Evolutionary conservation across 2,329 filamentous ascomycete species (phyloP), one percentile per base, ranked within the genome.

Genomic region (Westerdykella ornata): DNA sequence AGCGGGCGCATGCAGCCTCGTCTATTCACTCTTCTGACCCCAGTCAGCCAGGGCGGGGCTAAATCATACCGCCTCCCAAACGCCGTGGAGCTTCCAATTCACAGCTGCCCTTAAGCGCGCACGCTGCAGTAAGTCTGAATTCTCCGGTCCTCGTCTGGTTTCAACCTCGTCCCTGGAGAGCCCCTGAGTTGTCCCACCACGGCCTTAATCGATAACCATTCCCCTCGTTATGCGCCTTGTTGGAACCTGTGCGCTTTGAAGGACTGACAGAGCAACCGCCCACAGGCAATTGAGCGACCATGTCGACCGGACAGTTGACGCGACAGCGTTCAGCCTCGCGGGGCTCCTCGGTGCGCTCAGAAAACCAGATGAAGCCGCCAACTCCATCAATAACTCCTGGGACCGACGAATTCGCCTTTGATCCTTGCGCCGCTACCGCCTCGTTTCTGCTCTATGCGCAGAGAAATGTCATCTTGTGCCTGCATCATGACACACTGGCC

Each of bases 401-500:
- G 30, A 69, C 66, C 53, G 58, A 62, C 47, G 69, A 75, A 38
- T 65, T 68, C 46, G 69, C 81, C 47, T 88, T 96, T 54, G 85
- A 92, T 54, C 85, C 92, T 43, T 94, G 86, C 65, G 88, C 88
- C 14, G 88, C 92, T 20, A 97, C 92, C 4, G 87, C 85, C 2
- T 87, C 88, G 17, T 85, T 92, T 72, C 84, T 98, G 51, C 76
- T 98, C 18, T 96, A 94, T 67, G 82, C 88, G 17, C 76, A 97
- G 63, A 85, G 87, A 22, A 82, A 81, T 39, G 79, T 82, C 5
- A 81, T 98, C 44, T 75, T 96, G 17, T 92, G 88, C 64, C 81
- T 90, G 22, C 88, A 94, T 58, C 90, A 97, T 68, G 90, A 97
- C 62, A 94, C 86, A 3, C 71, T 98, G 41, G 86, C 85, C 14